Evolutionary conservation across 2,329 filamentous ascomycete genomes (phyloP).

Genomic region (Phyllosticta citribraziliensis): DNA sequence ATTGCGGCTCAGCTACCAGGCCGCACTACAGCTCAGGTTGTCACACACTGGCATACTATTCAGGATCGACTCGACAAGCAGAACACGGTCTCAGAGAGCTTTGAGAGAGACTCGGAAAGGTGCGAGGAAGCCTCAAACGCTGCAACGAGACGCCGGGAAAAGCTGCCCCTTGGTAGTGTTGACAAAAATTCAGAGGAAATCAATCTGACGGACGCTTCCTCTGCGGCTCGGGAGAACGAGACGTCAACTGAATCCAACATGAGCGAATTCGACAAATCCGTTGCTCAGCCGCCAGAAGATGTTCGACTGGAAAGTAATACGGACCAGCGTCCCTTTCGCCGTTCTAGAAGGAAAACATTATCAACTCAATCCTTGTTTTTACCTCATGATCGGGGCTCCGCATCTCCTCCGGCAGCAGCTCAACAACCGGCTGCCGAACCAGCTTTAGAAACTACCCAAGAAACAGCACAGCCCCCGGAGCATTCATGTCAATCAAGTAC

Average conservation of each 20-base stretch:
- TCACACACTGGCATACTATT: neutral
- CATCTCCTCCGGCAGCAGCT: neutral
- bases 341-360: neutral
- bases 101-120: neutral
- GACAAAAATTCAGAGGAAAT: neutral
- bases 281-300: neutral
- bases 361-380: neutral
- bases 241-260: neutral
- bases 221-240: neutral
- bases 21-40: neutral
- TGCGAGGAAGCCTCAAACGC: neutral
- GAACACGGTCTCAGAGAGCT: neutral
- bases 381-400: neutral
- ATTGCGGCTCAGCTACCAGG: neutral
- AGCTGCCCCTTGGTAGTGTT: neutral
- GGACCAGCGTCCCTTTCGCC: neutral
- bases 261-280: neutral
- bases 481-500: neutral
- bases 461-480: neutral
- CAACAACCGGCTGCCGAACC: neutral
- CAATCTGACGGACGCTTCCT: neutral
- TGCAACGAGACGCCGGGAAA: neutral
- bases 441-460: neutral
- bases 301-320: neutral
- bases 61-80: neutral